Evolutionary conservation across 768 basidiomycete genomes (phyloP).

Genomic region (Nidularia pulvinata): DNA sequence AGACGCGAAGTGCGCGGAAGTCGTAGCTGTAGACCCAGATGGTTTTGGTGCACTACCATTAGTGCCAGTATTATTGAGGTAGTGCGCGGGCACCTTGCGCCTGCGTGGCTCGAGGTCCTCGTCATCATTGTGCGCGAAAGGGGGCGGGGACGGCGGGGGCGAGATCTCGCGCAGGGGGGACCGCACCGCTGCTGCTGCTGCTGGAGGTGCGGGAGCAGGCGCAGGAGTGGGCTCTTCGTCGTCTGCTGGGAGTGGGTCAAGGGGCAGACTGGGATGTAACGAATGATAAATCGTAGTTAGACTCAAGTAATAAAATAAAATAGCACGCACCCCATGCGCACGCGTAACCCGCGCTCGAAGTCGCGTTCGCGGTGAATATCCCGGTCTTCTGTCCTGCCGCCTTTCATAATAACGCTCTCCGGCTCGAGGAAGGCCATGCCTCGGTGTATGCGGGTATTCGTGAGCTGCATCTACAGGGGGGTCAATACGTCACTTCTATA

Average conservation of each 20-base stretch:
- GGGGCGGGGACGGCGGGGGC: conserved; percentile 24
- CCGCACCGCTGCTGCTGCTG: conserved; percentile 11
- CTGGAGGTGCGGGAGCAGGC: neutral
- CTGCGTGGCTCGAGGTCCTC: conserved; percentile 34
- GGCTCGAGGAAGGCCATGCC: conserved; percentile 84
- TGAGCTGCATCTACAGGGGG: conserved; percentile 61
- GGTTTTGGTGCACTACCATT: neutral
- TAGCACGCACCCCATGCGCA: conserved; percentile 66
- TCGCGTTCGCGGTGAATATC: conserved; percentile 54
- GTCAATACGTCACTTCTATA: neutral
- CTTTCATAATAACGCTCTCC: conserved; percentile 55
- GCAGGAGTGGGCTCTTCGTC: neutral
- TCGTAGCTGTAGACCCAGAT: neutral
- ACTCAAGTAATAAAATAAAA: no score
- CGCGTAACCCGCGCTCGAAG: conserved; percentile 61
- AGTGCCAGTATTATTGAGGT: conserved; percentile 1
- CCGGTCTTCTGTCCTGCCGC: conserved; percentile 63
- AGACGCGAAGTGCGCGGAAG: conserved; percentile 12
- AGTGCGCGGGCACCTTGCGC: conserved; percentile 26
- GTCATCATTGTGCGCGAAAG: conserved; percentile 28
- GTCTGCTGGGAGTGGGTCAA: neutral
- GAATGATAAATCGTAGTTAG: no score
- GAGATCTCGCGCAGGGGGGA: conserved; percentile 37
- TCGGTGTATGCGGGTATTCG: conserved; percentile 62
- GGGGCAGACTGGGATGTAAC: conserved; percentile 11